Conservation (phyloP, 345 rosid species). For the Eucalyptus shirleyi region DNA sequence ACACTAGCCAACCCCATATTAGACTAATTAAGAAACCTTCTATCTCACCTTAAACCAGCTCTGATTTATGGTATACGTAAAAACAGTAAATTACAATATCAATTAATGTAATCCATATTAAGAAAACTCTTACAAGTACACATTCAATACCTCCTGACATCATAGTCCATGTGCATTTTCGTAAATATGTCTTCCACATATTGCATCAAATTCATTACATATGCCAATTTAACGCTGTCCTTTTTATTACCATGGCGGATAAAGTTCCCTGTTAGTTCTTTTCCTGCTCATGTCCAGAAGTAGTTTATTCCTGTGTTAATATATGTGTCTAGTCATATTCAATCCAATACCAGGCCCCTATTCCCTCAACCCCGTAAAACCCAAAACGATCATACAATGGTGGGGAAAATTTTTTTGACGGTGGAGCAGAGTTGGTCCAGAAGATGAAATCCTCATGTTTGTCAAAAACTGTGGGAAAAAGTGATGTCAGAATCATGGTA, state of each 20-base stretch:
- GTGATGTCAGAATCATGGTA: too few species aligned
- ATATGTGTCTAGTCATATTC: background rate
- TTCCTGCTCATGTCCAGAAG: background rate
- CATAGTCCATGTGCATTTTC: background rate
- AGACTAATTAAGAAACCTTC: too few species aligned
- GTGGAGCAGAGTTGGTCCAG: too few species aligned
- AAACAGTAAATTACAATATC: too few species aligned
- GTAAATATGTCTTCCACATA: background rate
- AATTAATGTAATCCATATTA: too few species aligned
- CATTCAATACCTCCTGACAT: background rate
- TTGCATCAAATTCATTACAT: background rate
- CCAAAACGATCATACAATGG: too few species aligned
- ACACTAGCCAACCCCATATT: too few species aligned
- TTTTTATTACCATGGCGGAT: background rate
- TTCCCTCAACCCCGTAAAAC: background rate
- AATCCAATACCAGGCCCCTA: background rate
- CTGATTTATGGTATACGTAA: too few species aligned
- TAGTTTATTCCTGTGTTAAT: background rate
- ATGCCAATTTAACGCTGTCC: background rate
- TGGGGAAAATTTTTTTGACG: too few species aligned
- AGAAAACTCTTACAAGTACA: background rate
- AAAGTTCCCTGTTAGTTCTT: background rate
- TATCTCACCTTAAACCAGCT: too few species aligned
- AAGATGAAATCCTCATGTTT: too few species aligned
- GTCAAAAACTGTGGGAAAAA: too few species aligned